Conservation (phyloP, 495 filamentous ascomycete species). For the Glonium stellatum region DNA sequence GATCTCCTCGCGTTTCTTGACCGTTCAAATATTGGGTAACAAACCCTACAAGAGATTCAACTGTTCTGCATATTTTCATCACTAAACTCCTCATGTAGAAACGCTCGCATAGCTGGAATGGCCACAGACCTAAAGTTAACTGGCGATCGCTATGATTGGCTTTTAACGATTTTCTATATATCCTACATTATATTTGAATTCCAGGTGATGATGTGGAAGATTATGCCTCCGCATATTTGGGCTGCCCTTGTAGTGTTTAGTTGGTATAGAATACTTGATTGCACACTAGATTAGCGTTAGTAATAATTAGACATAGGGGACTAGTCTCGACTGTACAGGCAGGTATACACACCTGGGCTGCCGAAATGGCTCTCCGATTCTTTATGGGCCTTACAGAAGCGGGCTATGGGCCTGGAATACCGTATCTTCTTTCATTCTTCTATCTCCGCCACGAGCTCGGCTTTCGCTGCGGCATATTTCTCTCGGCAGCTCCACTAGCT, state of each 20-base stretch:
- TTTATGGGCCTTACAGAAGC: slow-evolving; percentile 25
- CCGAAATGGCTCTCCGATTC: slow-evolving; percentile 22
- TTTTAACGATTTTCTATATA: slow-evolving; percentile 60
- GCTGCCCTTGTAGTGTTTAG: slow-evolving; percentile 20
- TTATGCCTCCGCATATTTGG: slow-evolving; percentile 50
- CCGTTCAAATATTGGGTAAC: slow-evolving; percentile 51
- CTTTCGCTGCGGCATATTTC: slow-evolving; percentile 66
- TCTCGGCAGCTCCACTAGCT: slow-evolving; percentile 72
- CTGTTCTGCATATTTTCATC: too few species aligned
- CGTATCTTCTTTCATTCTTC: slow-evolving; percentile 75
- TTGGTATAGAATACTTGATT: slow-evolving; percentile 6
- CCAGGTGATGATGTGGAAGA: slow-evolving; percentile 55
- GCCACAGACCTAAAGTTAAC: slow-evolving; percentile 53
- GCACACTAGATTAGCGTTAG: not conserved
- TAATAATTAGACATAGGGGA: slow-evolving; percentile 43
- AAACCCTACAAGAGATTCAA: not conserved
- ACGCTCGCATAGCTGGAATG: slow-evolving; percentile 64
- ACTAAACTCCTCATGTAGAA: not conserved
- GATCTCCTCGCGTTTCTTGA: slow-evolving; percentile 74
- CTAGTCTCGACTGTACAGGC: slow-evolving; percentile 66
- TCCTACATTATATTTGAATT: slow-evolving; percentile 71
- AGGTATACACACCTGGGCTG: slow-evolving; percentile 31
- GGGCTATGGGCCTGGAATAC: slow-evolving; percentile 48
- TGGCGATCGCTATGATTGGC: slow-evolving; percentile 53
- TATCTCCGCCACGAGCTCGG: slow-evolving; percentile 74